phyloP scores from a whole-genome alignment of 2,329 filamentous ascomycete species.

The Thermomyces lanuginosus region DNA sequence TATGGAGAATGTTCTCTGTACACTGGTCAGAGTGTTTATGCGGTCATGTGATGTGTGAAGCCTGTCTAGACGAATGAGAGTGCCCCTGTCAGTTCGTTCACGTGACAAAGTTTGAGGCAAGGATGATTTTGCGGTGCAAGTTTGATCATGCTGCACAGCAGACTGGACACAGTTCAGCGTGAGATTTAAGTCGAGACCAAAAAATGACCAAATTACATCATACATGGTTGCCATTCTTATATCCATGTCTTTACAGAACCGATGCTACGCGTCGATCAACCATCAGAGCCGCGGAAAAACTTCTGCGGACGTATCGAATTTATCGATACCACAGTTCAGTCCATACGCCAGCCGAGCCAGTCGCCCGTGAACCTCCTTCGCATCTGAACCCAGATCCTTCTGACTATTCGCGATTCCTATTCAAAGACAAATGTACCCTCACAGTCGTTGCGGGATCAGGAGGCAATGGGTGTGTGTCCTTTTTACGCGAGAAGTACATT shows the following conservation, averaged over 20 bases:
- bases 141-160: too few species aligned
- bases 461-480: conserved; percentile 87
- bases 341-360: conserved; percentile 5
- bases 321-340: conserved; percentile 13
- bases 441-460: conserved; percentile 64
- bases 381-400: conserved; percentile 68
- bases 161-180: too few species aligned
- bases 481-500: conserved; percentile 78
- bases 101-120: too few species aligned
- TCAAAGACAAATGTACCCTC: conserved; percentile 71
- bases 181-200: too few species aligned
- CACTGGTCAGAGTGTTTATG: too few species aligned
- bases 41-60: too few species aligned
- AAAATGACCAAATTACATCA: conserved; percentile 8
- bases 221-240: conserved; percentile 20
- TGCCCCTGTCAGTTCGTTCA: too few species aligned
- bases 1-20: too few species aligned
- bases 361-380: conserved; percentile 16
- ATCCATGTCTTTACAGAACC: conserved; percentile 14
- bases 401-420: conserved; percentile 68
- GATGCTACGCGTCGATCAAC: conserved; percentile 6
- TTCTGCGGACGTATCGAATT: conserved; percentile 5
- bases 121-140: too few species aligned
- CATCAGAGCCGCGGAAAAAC: conserved; percentile 4
- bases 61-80: too few species aligned